These are phyloP conservation scores for Lophiostoma macrostomum DNA, from an alignment of 495 filamentous ascomycete species.

Conservation along the genomic window DNA sequence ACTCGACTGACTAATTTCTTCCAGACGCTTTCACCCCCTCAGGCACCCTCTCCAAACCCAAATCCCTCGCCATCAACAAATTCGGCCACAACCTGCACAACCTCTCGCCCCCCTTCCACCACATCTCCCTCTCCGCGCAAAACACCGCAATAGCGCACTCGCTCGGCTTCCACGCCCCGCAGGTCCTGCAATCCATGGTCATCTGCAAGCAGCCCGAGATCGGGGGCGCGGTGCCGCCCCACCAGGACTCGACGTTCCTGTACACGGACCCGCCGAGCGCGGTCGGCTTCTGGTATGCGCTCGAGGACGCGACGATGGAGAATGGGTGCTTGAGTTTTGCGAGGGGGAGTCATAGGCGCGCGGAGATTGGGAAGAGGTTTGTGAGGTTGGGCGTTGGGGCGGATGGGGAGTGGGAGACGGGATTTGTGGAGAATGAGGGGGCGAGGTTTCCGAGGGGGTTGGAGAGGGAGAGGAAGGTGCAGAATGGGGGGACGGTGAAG, in stretches of 20 bases:
- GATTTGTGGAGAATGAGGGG: constrained; percentile 53
- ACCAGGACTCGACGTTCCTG: constrained; percentile 89
- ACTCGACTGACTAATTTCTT: not conserved
- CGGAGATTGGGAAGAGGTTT: constrained; percentile 65
- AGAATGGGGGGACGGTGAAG: constrained; percentile 3
- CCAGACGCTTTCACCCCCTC: constrained; percentile 63
- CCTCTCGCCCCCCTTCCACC: constrained; percentile 66
- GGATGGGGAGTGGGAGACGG: constrained; percentile 49
- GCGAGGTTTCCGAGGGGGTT: constrained; percentile 47
- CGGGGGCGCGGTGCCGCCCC: constrained; percentile 78
- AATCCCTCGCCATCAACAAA: constrained; percentile 85
- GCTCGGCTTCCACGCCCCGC: constrained; percentile 71
- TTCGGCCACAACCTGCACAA: constrained; percentile 89
- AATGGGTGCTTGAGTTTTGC: constrained; percentile 90
- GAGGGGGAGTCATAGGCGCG: constrained; percentile 69
- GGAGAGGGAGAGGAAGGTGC: constrained; percentile 32
- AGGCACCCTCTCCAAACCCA: constrained; percentile 67
- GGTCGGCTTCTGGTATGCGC: constrained; percentile 92
- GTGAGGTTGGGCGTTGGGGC: too few relatives aligned
- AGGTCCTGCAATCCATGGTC: constrained; percentile 87
- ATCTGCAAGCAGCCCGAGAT: constrained; percentile 98
- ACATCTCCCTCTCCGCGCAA: constrained; percentile 52
- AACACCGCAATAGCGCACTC: constrained; percentile 66
- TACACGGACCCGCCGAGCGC: constrained; percentile 89
- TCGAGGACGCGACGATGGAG: constrained; percentile 79